Conservation (phyloP, 768 basidiomycete genomes). For the Coprinellus micaceus region DNA sequence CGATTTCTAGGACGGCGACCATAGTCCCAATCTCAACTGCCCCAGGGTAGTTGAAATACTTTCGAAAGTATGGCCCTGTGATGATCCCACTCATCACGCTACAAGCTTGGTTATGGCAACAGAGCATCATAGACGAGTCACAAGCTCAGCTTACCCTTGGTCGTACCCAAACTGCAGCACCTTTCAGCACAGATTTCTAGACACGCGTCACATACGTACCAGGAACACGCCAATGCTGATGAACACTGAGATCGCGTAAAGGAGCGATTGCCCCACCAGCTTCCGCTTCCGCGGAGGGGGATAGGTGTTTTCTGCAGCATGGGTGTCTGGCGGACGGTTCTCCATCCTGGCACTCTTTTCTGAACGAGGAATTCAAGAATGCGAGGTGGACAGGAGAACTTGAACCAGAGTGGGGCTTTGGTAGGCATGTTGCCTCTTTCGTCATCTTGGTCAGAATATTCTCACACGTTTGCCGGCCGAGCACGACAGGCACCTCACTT, state of each 20-base stretch:
- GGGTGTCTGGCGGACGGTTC: conserved; percentile 10
- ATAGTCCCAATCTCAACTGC: conserved; percentile 82
- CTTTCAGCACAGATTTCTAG: background rate
- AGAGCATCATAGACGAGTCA: conserved; percentile 13
- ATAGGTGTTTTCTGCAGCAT: conserved; percentile 41
- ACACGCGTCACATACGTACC: conserved; percentile 41
- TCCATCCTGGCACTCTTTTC: no score
- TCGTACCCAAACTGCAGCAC: conserved; percentile 72
- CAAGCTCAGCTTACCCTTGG: conserved; percentile 57
- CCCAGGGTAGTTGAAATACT: conserved; percentile 77
- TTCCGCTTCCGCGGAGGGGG: conserved; percentile 34
- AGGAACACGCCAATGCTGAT: conserved; percentile 84
- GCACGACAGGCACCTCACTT: conserved; percentile 11
- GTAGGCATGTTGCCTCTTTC: no score
- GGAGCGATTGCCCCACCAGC: conserved; percentile 74
- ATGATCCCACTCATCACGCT: conserved; percentile 93
- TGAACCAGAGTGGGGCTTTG: no score
- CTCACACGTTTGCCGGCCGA: conserved; percentile 8
- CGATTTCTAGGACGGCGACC: conserved; percentile 93
- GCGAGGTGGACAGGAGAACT: no score
- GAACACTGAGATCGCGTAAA: conserved; percentile 78
- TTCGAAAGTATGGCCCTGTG: conserved; percentile 77
- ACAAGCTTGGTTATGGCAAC: conserved; percentile 8
- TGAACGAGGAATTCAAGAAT: no score
- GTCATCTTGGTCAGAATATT: no score